phyloP scores from a whole-genome alignment of 2,329 filamentous ascomycete species.

The Aspergillus neotritici region DNA sequence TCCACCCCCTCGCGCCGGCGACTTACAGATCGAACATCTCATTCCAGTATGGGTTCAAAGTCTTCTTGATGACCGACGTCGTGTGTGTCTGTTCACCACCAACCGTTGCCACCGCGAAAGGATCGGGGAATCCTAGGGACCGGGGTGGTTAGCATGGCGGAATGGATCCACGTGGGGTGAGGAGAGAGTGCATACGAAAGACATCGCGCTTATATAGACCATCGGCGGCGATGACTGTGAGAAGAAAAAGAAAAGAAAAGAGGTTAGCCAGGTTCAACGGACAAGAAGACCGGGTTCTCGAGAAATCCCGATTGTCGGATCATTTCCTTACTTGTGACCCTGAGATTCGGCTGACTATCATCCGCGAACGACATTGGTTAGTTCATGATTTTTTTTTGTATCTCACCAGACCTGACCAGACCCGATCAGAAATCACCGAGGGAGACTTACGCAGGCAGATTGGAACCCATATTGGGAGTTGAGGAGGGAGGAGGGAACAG shows the following conservation, averaged over 20 bases:
- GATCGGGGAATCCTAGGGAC: conserved; percentile 80
- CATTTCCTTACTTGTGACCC: conserved; percentile 71
- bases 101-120: conserved; percentile 93
- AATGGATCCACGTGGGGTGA: not conserved
- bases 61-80: conserved; percentile 95
- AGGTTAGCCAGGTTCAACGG: not conserved
- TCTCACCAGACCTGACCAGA: not conserved
- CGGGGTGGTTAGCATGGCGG: conserved; percentile 11
- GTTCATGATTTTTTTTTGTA: not conserved
- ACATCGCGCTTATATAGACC: conserved; percentile 99
- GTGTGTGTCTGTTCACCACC: conserved; percentile 98
- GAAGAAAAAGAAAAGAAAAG: conserved; percentile 3
- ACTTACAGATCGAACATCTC: conserved; percentile 96
- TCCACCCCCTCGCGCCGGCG: not conserved
- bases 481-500: conserved; percentile 13
- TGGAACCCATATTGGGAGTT: conserved; percentile 50
- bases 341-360: conserved; percentile 72
- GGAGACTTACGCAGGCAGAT: conserved; percentile 56
- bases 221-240: conserved; percentile 94
- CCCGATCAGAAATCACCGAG: conserved; percentile 2
- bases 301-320: too few relatives aligned
- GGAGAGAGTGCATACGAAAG: conserved; percentile 65
- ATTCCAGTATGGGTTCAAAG: conserved; percentile 99
- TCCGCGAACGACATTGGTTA: conserved; percentile 8
- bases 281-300: too few relatives aligned